Base-by-base conservation (phyloP, 805 yeast genomes). In the Saccharomycopsis capsularis region DNA sequence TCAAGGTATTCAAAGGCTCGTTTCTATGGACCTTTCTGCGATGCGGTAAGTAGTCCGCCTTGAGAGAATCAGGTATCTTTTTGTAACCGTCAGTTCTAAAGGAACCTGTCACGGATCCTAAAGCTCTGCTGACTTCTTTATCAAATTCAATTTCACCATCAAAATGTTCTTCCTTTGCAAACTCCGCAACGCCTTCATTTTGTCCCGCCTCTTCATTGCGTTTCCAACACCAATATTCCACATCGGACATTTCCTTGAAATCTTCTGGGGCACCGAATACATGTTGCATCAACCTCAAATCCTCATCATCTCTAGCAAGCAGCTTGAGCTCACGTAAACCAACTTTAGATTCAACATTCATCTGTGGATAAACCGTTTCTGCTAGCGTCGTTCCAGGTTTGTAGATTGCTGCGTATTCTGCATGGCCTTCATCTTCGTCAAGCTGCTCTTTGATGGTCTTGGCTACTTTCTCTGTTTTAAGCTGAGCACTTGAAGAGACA, bases 41-140 rank as follows among this genome's bases (percentile, higher is more conserved):
- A 63, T 89, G 96, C 2, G 95, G 93, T 47, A 90, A 68, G 60
- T 87, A 90, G 51, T 78, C 83, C 13, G 77, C 68, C 62, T 90
- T 90, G 40, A 80, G 73, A 0, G 77, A 71, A 55, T 89, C 96
- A 0, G 83, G 75, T 35, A 87, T 79, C 61, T 84, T 85, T 41
- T 67, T 64, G 60, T 81, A 86, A 0, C 95, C 95, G 49, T 82
- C 79, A 34, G 89, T 79, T 58, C 78, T 75, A 58, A 83, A 83
- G 1, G 85, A 72, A 0, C 89, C 86, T 0, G 82, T 67, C 0
- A 55, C 48, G 46, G 75, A 76, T 39, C 67, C 70, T 39, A 75
- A 57, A 18, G 24, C 44, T 44, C 13, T 55, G 42, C 3, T 53
- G 37, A 22, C 35, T 34, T 34, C 38, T 34, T 9, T 9, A 6